Evolutionary conservation across 257 asterid species (phyloP).

Genomic region (Vinca minor): DNA sequence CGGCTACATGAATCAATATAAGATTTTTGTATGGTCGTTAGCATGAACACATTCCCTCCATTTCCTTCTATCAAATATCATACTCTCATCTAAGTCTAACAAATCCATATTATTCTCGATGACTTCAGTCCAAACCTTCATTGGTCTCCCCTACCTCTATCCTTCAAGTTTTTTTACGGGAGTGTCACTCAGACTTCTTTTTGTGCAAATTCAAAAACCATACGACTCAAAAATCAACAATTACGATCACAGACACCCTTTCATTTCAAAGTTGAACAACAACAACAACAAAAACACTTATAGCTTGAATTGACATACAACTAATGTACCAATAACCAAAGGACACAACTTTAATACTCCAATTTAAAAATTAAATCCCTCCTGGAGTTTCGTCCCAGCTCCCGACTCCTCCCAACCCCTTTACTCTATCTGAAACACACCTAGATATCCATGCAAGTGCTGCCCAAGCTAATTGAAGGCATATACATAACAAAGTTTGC

Average conservation of each 20-base stretch:
- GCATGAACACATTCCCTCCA: no score
- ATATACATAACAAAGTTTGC: background rate
- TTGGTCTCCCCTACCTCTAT: no score
- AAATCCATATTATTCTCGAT: no score
- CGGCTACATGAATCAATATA: no score
- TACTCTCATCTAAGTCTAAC: no score
- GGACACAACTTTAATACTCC: background rate
- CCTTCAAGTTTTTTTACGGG: no score
- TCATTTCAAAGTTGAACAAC: background rate
- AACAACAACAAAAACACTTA: background rate
- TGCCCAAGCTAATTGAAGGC: background rate
- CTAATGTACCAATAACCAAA: background rate
- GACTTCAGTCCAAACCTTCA: no score
- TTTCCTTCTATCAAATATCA: no score
- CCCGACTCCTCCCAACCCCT: background rate
- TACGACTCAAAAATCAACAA: background rate
- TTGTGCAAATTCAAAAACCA: background rate
- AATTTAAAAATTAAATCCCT: background rate
- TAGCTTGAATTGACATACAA: constrained; percentile 5
- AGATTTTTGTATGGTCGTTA: no score
- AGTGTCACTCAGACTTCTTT: no score
- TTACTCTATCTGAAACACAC: background rate
- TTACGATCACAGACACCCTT: background rate
- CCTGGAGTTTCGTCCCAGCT: background rate
- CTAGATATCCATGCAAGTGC: background rate